Evolutionary conservation across 2,329 filamentous ascomycete species (phyloP).

Genomic region (Emydomyces testavorans): DNA sequence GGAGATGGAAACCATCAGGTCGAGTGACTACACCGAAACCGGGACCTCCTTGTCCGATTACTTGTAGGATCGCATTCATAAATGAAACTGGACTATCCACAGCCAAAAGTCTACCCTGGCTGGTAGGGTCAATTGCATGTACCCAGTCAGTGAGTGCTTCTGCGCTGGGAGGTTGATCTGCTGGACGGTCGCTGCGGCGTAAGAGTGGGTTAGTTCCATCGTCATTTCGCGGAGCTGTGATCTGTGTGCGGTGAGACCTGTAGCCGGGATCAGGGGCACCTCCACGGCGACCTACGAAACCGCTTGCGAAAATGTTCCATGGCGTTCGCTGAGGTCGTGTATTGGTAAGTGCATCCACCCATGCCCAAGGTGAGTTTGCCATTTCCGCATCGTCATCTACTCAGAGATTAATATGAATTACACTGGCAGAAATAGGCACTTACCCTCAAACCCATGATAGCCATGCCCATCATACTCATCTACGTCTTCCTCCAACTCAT

Average conservation of each 20-base stretch:
- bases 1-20: conserved; percentile 44
- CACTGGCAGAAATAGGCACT: conserved; percentile 15
- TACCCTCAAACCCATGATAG: conserved; percentile 30
- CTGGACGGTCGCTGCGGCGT: conserved; percentile 44
- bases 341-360: conserved; percentile 42
- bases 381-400: conserved; percentile 29
- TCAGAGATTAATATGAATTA: conserved; percentile 21
- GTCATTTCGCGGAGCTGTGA: conserved; percentile 50
- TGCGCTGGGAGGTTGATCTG: conserved; percentile 26
- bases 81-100: conserved; percentile 45
- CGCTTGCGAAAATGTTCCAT: conserved; percentile 52
- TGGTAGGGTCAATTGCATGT: conserved; percentile 39
- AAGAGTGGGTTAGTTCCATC: conserved; percentile 82
- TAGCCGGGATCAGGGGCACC: conserved; percentile 34
- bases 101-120: conserved; percentile 35
- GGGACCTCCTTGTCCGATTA: conserved; percentile 38
- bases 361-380: conserved; percentile 36
- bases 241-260: conserved; percentile 34
- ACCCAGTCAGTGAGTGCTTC: conserved; percentile 44
- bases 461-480: conserved; percentile 38
- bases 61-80: conserved; percentile 48
- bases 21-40: conserved; percentile 35
- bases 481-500: conserved; percentile 27
- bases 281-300: conserved; percentile 39
- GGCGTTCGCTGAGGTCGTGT: conserved; percentile 49